Evolutionary conservation across 108 stramenopile species (phyloP).

Genomic region (Discostella stelligeroides): DNA sequence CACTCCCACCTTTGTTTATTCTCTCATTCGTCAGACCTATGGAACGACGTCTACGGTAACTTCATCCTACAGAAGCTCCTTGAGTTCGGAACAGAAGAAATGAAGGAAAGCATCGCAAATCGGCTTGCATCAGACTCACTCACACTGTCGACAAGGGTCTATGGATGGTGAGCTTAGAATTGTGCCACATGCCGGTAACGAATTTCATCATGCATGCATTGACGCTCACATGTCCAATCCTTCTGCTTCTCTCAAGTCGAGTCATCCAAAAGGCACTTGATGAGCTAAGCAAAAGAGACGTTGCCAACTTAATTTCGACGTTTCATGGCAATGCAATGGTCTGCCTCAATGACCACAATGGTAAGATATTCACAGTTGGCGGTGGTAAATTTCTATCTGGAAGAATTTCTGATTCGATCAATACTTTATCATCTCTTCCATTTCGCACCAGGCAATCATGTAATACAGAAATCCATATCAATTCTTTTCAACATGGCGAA

Average conservation of each 20-base stretch:
- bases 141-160: constrained; percentile 71
- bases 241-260: constrained; percentile 67
- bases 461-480: constrained; percentile 93
- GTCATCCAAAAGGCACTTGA: constrained; percentile 92
- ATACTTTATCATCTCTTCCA: neutral
- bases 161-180: constrained; percentile 65
- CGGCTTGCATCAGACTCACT: constrained; percentile 65
- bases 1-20: neutral
- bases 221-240: neutral
- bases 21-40: constrained; percentile 17
- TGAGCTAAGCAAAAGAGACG: constrained; percentile 55
- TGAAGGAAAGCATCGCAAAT: constrained; percentile 56
- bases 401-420: neutral
- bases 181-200: neutral
- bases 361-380: neutral
- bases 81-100: constrained; percentile 80
- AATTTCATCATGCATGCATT: neutral
- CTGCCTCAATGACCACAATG: constrained; percentile 91
- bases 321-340: constrained; percentile 78
- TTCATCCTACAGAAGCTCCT: constrained; percentile 95
- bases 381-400: neutral
- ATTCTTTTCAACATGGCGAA: constrained; percentile 57
- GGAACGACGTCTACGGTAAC: constrained; percentile 88
- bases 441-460: constrained; percentile 78
- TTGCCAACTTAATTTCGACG: constrained; percentile 71